Conservation (phyloP, 2,329 filamentous ascomycete genomes). For the Penicillium sp. region DNA sequence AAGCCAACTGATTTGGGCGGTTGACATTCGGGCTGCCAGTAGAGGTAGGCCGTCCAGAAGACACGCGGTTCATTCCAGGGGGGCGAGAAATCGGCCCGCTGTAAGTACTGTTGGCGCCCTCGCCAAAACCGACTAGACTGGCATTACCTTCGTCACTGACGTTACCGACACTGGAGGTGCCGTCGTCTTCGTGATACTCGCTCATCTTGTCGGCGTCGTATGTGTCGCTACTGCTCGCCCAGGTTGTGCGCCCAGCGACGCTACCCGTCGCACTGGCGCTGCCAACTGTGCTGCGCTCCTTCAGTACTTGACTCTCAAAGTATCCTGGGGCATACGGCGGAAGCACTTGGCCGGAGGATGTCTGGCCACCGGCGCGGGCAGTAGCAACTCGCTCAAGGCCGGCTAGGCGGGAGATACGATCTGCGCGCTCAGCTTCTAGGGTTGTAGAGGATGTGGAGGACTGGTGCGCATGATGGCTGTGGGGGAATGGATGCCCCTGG, state of each 20-base stretch:
- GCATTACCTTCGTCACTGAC: slow-evolving; percentile 83
- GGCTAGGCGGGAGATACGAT: slow-evolving; percentile 90
- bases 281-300: slow-evolving; percentile 86
- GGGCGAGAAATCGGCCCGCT: slow-evolving; percentile 70
- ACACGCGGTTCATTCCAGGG: slow-evolving; percentile 45
- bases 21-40: slow-evolving; percentile 37
- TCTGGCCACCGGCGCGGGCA: slow-evolving; percentile 55
- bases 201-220: slow-evolving; percentile 56
- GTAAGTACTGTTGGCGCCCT: slow-evolving; percentile 82
- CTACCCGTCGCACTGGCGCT: slow-evolving; percentile 80
- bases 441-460: slow-evolving; percentile 63
- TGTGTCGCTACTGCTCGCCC: slow-evolving; percentile 63
- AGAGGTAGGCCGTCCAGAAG: slow-evolving; percentile 41
- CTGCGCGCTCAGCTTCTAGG: slow-evolving; percentile 86
- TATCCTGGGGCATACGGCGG: slow-evolving; percentile 60
- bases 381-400: slow-evolving; percentile 86
- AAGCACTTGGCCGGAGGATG: slow-evolving; percentile 35
- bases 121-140: slow-evolving; percentile 86
- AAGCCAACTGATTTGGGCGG: slow-evolving; percentile 29
- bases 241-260: slow-evolving; percentile 65
- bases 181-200: slow-evolving; percentile 66
- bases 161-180: slow-evolving; percentile 65
- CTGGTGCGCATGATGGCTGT: slow-evolving; percentile 53
- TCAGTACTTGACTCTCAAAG: slow-evolving; percentile 73
- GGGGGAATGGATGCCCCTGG: slow-evolving; percentile 70